Conservation (phyloP, 2,329 filamentous ascomycete species). For the Metarhizium humberi region DNA sequence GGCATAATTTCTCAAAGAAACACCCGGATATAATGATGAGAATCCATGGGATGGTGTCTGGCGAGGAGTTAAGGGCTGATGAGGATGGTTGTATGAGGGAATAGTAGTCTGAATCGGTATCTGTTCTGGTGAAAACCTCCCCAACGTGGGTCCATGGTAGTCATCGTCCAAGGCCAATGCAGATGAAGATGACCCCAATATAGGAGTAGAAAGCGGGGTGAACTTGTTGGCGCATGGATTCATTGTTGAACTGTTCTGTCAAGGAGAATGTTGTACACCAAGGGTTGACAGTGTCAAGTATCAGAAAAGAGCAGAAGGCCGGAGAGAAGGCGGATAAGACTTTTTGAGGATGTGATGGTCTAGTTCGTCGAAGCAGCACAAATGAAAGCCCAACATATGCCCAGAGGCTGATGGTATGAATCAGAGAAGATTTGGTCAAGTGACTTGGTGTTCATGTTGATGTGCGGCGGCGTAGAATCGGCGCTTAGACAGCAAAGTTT, state of each 20-base stretch:
- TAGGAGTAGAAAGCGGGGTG: slow-evolving; percentile 2
- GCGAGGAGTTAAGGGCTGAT: neutral
- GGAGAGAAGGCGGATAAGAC: neutral
- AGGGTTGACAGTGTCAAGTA: neutral
- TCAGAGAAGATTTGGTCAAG: neutral
- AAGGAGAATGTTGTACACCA: neutral
- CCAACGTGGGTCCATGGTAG: neutral
- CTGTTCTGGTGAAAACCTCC: neutral
- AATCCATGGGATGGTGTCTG: neutral
- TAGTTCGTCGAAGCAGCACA: neutral
- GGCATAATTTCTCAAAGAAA: neutral
- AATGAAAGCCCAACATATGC: neutral
- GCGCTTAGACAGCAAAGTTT: neutral
- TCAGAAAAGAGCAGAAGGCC: neutral
- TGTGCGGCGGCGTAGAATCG: neutral
- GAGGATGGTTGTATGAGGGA: neutral
- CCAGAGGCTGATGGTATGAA: neutral
- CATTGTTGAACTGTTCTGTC: neutral
- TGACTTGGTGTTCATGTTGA: neutral
- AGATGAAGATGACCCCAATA: slow-evolving; percentile 1
- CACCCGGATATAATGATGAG: neutral
- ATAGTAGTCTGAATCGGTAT: neutral
- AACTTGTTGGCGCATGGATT: slow-evolving; percentile 7
- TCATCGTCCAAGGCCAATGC: neutral
- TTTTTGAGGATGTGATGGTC: neutral